phyloP scores from a whole-genome alignment of 164 flowering plant genomes.

The Vitis labrusca region DNA sequence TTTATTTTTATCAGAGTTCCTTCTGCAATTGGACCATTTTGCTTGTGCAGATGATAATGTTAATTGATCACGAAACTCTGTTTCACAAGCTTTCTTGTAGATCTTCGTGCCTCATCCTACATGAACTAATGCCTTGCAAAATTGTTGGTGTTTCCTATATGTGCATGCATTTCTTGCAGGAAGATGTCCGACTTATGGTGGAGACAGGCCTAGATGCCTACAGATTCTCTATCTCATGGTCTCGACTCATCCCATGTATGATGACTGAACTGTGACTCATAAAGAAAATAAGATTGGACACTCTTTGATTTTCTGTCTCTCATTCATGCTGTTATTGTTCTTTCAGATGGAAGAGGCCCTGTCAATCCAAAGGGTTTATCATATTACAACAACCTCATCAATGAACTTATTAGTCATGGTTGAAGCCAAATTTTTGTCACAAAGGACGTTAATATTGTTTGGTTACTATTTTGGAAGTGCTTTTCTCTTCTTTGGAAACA shows the following conservation, averaged over 20 bases:
- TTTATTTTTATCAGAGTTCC: too few relatives aligned
- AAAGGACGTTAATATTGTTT: too few relatives aligned
- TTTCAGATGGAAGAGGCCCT: slow-evolving; percentile 72
- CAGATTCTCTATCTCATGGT: slow-evolving; percentile 64
- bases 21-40: too few relatives aligned
- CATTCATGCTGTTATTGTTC: neutral
- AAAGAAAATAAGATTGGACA: too few relatives aligned
- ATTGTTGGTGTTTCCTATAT: too few relatives aligned
- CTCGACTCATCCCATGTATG: slow-evolving; percentile 60
- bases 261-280: neutral
- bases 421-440: neutral
- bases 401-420: slow-evolving; percentile 57
- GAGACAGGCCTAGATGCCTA: slow-evolving; percentile 59
- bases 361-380: slow-evolving; percentile 67
- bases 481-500: too few relatives aligned
- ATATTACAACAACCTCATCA: slow-evolving; percentile 69
- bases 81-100: too few relatives aligned
- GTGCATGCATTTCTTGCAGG: slow-evolving; percentile 27
- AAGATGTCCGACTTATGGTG: slow-evolving; percentile 57
- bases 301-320: neutral
- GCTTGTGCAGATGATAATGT: too few relatives aligned
- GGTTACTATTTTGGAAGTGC: too few relatives aligned
- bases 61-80: too few relatives aligned
- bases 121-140: too few relatives aligned
- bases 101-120: too few relatives aligned